A percentile compares a stretch with the other conserved stretches of the same genome.
Conservation (phyloP, 805 yeast species). For the Tetrapisispora pingtungensis region DNA sequence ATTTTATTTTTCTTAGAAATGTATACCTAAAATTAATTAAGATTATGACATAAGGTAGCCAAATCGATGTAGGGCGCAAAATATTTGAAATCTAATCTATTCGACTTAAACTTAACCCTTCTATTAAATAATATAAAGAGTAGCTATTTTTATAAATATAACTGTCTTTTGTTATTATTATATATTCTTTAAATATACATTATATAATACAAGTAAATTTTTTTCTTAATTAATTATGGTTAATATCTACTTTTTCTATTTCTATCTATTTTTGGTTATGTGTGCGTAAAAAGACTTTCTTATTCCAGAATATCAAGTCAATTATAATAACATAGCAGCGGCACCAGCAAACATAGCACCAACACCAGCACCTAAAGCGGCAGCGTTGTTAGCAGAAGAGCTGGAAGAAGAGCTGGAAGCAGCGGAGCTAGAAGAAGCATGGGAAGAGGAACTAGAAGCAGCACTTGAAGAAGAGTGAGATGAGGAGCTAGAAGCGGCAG, state of each 20-base stretch:
- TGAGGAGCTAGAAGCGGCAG: slow-evolving; percentile 4
- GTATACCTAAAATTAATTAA: no score
- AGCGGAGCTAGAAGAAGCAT: slow-evolving; percentile 1
- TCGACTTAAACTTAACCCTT: no score
- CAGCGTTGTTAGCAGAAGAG: slow-evolving; percentile 1
- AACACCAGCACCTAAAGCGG: slow-evolving; percentile 2
- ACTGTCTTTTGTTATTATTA: no score
- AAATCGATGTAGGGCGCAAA: no score
- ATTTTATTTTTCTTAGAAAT: neutral
- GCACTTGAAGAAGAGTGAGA: slow-evolving; percentile 1
- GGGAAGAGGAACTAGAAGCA: neutral
- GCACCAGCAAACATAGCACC: slow-evolving; percentile 4
- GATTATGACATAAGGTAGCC: no score
- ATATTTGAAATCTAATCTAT: no score
- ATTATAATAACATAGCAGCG: slow-evolving; percentile 4
- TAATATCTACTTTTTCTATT: neutral
- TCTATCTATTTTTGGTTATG: neutral
- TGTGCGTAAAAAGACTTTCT: neutral
- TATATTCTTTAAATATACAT: neutral
- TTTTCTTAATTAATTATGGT: neutral
- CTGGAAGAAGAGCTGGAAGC: slow-evolving; percentile 2
- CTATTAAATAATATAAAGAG: no score
- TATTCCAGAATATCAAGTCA: neutral
- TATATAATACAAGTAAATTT: neutral
- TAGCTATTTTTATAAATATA: no score